Base-by-base conservation (phyloP, 75 land plant species). In the Isoetes taiwanensis region DNA sequence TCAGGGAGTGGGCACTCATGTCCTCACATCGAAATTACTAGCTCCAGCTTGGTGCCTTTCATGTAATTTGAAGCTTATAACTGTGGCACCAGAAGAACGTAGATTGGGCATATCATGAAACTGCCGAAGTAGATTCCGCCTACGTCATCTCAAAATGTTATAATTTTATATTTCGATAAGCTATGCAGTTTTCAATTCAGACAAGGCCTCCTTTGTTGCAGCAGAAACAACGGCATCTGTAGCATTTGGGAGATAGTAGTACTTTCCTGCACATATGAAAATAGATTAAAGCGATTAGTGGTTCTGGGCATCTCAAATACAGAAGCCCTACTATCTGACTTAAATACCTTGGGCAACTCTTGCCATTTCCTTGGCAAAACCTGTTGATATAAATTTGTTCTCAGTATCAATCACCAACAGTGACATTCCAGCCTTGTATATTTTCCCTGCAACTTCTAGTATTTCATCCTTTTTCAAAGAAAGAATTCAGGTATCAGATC, bases 321-420 rank as follows among this genome's bases (percentile, higher is more conserved):
- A n/a, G n/a, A n/a, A n/a, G n/a, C n/a, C n/a, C n/a, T n/a, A n/a
- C n/a, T n/a, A n/a, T n/a, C n/a, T n/a, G n/a, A n/a, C n/a, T n/a
- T n/a, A n/a, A 33, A 43, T 42, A 89, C 96, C 98, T 84, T 87
- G 98, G 50, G 98, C 95, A 30, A 87, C 77, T 68, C 95, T 73
- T 1, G 98, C 98, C 16, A 93, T 75, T 62, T 93, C 98, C 52
- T 93, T 93, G 33, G 98, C 98, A 69, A 93, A 93, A 14, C 98
- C 98, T n/a, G 98, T 93, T 0, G 98, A 93, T 9, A 93, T 79
- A 57, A 93, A 93, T 73, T 87, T 93, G 79, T 93, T 93, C 73
- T 93, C 98, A 8, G 98, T 93, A 63, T 93, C 98, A 12, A 93
- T 87, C 4, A 93, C 98, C 5, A 93, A 73, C 58, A 93, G 86